These are phyloP conservation scores for Haplosporangium gracile DNA, from an alignment of 192 early-diverging fungal genomes.

Conservation along the genomic window DNA sequence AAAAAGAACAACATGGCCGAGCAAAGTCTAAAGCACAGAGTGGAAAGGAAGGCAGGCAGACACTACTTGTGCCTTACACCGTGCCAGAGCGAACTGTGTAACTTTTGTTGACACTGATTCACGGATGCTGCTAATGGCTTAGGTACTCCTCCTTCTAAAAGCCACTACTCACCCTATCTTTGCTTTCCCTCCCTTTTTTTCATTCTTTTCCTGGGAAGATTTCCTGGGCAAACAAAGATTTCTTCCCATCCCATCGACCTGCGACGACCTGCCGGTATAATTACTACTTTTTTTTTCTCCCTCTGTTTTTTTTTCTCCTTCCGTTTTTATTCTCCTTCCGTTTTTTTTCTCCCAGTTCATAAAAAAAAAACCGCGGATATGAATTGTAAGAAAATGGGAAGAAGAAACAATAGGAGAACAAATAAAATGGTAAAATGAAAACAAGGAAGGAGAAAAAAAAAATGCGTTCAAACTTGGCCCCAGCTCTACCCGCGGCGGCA, in stretches of 20 bases:
- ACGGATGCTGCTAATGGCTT: no score
- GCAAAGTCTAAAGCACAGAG: no score
- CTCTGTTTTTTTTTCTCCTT: conserved; percentile 20
- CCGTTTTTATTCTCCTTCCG: neutral
- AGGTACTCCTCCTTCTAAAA: no score
- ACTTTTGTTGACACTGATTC: no score
- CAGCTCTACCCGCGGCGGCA: conserved; percentile 33
- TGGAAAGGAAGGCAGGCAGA: no score
- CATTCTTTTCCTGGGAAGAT: neutral
- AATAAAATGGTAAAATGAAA: neutral
- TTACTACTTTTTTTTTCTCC: neutral
- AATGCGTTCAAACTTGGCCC: conserved; percentile 37
- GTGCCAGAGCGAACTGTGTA: no score
- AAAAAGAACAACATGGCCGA: no score
- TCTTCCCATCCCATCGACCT: neutral
- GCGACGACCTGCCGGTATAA: neutral
- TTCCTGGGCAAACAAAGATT: neutral
- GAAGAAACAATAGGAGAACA: neutral
- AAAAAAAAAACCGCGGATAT: neutral
- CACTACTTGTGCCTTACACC: no score
- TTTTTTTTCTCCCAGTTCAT: conserved; percentile 17
- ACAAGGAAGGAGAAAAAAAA: neutral
- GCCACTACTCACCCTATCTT: no score
- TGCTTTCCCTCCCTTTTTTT: neutral
- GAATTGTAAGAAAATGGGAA: neutral